Evolutionary conservation across 116 monocot genomes (phyloP), one percentile per base, ranked within the genome.

Genomic region (Zostera marina): DNA sequence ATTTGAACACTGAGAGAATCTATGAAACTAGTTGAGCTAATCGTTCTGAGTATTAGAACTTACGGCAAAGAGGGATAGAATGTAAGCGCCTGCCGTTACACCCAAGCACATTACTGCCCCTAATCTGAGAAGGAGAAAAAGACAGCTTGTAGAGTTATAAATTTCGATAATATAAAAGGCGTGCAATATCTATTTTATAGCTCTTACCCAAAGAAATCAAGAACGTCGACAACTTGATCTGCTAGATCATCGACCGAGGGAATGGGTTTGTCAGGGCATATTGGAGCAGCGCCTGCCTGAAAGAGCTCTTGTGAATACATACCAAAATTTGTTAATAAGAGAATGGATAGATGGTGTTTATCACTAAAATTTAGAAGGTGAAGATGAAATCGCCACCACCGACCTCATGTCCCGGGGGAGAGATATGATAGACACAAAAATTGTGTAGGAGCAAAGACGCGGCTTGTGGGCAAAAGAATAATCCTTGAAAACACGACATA

Each of bases 51-150:
- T 26, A 54, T 20, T 19, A 47, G 42, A 40, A 73, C 75, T 40
- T 82, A 91, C 91, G 66, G 91, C 73, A 73, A 91, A 85, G 23
- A 82, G 80, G 5, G 91, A 82, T 41, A 91, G 80, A 56, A 91
- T 70, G 43, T 91, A 85, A 65, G 85, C 91, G 66, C 91, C 91
- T 3, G 82, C 85, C 0, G 67, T 70, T 40, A 79, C 85, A 22
- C 91, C 91, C 70, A 85, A 55, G 71, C 91, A 91, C 82, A 91
- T 85, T 10, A 80, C 91, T 17, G 79, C 70, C 42, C 69, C 67
- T 65, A 91, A 56, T 42, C 91, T 91, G 68, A 9, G 64, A 67
- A 58, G 0, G 5, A 32, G 68, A 9, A 66, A 67, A 58, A 0
- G 5, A 32, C 2, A 32, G 32, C 32, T 32, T 32, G 32, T 32